A percentile compares a stretch with the other conserved stretches of the same genome.
Conservation (phyloP, 805 yeast genomes). For the Wickerhamomyces mucosus region DNA sequence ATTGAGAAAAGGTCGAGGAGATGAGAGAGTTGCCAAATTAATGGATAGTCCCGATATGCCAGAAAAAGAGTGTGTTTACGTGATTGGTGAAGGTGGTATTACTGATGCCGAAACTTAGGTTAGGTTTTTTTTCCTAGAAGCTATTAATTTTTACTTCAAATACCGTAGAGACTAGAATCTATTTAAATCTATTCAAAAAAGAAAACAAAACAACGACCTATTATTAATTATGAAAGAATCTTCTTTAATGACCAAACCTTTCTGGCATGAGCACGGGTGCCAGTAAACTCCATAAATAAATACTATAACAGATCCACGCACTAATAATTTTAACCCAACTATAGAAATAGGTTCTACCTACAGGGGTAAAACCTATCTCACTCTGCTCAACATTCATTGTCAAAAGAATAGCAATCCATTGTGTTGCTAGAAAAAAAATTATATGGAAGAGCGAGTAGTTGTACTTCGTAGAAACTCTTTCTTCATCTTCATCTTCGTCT, state of each 20-base stretch:
- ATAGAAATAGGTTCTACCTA: constrained; percentile 92
- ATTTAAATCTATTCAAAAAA: too few species aligned
- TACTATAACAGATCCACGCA: constrained; percentile 82
- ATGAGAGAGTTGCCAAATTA: constrained; percentile 70
- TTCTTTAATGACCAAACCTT: constrained; percentile 40
- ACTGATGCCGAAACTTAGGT: constrained; percentile 41
- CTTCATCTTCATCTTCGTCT: constrained; percentile 44
- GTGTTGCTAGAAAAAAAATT: constrained; percentile 90
- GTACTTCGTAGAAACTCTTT: constrained; percentile 57
- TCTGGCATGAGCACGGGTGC: constrained; percentile 93
- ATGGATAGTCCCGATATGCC: constrained; percentile 81
- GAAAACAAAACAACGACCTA: too few species aligned
- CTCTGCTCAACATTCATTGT: constrained; percentile 87
- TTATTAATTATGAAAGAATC: background rate
- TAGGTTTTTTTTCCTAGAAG: too few species aligned
- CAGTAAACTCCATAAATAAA: constrained; percentile 83
- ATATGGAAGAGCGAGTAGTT: constrained; percentile 84
- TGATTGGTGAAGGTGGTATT: constrained; percentile 61
- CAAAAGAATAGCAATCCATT: constrained; percentile 87
- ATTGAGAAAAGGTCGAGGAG: constrained; percentile 69
- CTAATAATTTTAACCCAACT: constrained; percentile 90
- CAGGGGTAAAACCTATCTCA: constrained; percentile 85
- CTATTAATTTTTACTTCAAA: too few species aligned
- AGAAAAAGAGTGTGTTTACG: constrained; percentile 68
- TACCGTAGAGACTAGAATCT: too few species aligned